Evolutionary conservation across 202 grass and related monocot species (phyloP), one percentile per base, ranked within the genome.

Genomic region (Panicum hallii): DNA sequence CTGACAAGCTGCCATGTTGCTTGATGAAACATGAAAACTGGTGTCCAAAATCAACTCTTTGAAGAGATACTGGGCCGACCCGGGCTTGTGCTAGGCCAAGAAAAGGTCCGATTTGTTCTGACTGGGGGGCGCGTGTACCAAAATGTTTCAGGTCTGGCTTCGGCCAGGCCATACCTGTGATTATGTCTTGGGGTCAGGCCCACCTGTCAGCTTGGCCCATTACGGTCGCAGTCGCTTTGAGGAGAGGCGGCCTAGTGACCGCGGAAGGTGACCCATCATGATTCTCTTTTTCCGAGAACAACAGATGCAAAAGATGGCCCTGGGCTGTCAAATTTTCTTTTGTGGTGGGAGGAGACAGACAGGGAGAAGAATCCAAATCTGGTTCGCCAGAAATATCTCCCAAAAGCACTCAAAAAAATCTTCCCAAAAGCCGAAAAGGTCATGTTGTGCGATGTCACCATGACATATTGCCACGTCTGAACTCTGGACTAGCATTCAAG

Each of bases 311-410:
- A 72, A 32, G 23, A 0, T 38, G 36, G 36, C 3, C 32, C 32
- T 32, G 22, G 2, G 0, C 17, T 16, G 14, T 17, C 14, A 53
- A 5, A 48, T 30, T 40, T 57, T 56, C 38, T 56, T 57, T 41
- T 12, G 4, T 23, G n/a, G 2, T 4, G 74, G 40, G 62, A n/a
- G 10, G 20, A 28, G 26, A 26, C 26, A 26, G 26, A 26, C 26
- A 26, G 9, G 57, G 30, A 41, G 7, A 61, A 77, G 40, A 57
- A 70, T 44, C 45, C 60, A 66, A 68, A 47, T 68, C 50, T 2
- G 53, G 43, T 70, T 56, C 63, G 40, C 42, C 4, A 0, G 38
- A 69, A 70, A 71, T 85, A 79, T 78, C 53, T 52, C 20, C 53
- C 20, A 11, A 78, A 64, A 64, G 30, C 30, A 64, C 28, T 32